These are phyloP conservation scores for Millerozyma acaciae DNA, from an alignment of 805 yeast genomes.

Conservation along the genomic window DNA sequence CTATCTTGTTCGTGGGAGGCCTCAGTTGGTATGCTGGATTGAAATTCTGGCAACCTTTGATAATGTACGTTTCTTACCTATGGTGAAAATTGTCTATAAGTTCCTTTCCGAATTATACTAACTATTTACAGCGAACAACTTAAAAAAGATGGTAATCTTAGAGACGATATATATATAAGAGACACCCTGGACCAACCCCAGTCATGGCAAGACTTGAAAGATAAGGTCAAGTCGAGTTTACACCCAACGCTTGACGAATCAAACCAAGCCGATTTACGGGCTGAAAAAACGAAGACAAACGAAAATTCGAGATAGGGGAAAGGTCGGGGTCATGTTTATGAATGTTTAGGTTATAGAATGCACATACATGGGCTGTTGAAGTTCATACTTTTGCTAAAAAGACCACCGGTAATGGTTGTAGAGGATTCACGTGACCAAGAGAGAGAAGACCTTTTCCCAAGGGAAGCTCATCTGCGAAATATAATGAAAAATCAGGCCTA, in stretches of 20 bases:
- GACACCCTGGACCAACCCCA: constrained; percentile 34
- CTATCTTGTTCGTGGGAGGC: constrained; percentile 16
- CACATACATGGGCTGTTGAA: too few relatives aligned
- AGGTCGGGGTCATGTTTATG: constrained; percentile 2
- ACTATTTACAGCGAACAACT: constrained; percentile 49
- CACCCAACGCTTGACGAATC: constrained; percentile 16
- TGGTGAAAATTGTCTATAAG: neutral
- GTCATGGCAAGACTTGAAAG: constrained; percentile 37
- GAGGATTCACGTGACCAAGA: too few relatives aligned
- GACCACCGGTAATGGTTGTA: too few relatives aligned
- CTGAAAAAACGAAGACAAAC: neutral
- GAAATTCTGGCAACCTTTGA: constrained; percentile 70
- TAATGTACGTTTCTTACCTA: constrained; percentile 52
- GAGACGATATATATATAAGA: constrained; percentile 57
- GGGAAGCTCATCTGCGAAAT: too few relatives aligned
- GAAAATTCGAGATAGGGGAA: constrained; percentile 2
- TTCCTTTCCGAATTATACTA: neutral
- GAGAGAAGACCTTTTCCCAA: too few relatives aligned
- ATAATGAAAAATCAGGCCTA: too few relatives aligned
- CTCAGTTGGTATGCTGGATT: constrained; percentile 48
- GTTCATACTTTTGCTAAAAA: too few relatives aligned
- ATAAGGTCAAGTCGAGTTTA: constrained; percentile 25
- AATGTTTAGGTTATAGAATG: too few relatives aligned
- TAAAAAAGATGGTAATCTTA: constrained; percentile 59
- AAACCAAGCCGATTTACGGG: constrained; percentile 6